Base-by-base conservation (phyloP, 495 filamentous ascomycete genomes). In the Neurospora africana region DNA sequence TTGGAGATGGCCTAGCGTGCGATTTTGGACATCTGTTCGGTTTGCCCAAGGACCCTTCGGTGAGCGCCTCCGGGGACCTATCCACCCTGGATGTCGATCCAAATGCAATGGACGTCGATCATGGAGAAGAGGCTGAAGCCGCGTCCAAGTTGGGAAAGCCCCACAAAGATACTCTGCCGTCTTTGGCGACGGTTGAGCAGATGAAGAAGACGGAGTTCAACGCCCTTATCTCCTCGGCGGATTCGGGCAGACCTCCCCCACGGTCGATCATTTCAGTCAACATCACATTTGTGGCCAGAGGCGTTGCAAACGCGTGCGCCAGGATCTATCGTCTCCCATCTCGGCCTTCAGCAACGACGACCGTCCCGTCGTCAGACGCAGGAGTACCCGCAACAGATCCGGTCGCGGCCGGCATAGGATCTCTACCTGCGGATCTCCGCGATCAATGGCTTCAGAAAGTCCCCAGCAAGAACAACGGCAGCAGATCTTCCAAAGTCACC, bases 1-100 rank as follows among this genome's bases (percentile, higher is more conserved):
- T 97, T 47, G 95, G 95, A 3, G 80, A 85, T 69, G 94, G 94
- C 2, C 94, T 92, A 89, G 88, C 89, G 21, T 98, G 94, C 83
- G 95, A 98, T 77, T 98, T 93, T 87, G 91, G 92, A 74, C 81
- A 82, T 71, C 84, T 95, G 27, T 81, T 84, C 69, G 78, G 78
- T 1, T 75, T 83, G 30, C 53, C 69, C 17, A 73, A 65, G 30
- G 23, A 7, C 6, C 17, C 11, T 9, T 19, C 37, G 33, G 10
- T 53, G 27, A 69, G 69, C 9, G 41, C 89, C n/a, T 72, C 75
- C 33, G 61, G 71, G 27, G 71, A 74, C 36, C 40, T 33, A 68
- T 58, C 39, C 40, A 70, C 36, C 71, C 10, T 68, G 68, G 71
- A 73, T 44, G 74, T 73, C 68, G 36, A 53, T 10, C n/a, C 73